Base-by-base conservation (phyloP, 495 filamentous ascomycete species). In the Tuber magnatum region DNA sequence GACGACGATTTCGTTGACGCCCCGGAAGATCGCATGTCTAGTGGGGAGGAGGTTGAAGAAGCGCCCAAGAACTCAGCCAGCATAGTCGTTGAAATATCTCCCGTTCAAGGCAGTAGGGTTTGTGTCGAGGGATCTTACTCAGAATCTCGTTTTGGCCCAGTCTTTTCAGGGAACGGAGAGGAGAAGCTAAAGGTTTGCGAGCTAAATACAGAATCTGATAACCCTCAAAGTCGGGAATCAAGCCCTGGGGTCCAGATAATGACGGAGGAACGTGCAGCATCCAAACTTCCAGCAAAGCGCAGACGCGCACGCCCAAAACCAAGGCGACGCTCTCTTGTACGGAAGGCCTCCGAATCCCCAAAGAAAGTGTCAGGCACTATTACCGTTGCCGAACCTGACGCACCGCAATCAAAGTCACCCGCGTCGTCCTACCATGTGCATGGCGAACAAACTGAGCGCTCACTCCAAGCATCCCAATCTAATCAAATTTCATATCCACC, bases 201-300 rank as follows among this genome's bases (percentile, higher is more conserved):
- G 56, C 56, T 28, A 65, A 65, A 8, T 32, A 65, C 56, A 65
- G 56, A 65, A 65, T 65, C 32, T 2, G 56, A 65, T 65, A 32
- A 20, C 14, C 28, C 56, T 18, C 56, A 20, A 35, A 65, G 56
- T 65, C 56, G 56, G 56, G 28, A 35, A 35, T 35, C 56, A 65
- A 79, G 76, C 41, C 76, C 77, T 9, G 76, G 70, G 42, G 77
- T 32, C 4, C 77, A 79, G n/a, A 79, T 79, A 41, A 78, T 79
- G 14, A 77, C 77, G 35, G 77, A 79, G 39, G 69, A 78, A 28
- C 69, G 76, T 40, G 75, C 77, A 22, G 71, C 77, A 18, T 77
- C 74, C 51, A 41, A 73, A 38, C 42, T 75, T 39, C 76, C 56
- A 18, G 28, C 28, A 20, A 35, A 35, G 28, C 56, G 56, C 14